These are phyloP conservation scores for Singerocomus inundabilis DNA, from an alignment of 1,284 basidiomycete genomes.

Conservation along the genomic window DNA sequence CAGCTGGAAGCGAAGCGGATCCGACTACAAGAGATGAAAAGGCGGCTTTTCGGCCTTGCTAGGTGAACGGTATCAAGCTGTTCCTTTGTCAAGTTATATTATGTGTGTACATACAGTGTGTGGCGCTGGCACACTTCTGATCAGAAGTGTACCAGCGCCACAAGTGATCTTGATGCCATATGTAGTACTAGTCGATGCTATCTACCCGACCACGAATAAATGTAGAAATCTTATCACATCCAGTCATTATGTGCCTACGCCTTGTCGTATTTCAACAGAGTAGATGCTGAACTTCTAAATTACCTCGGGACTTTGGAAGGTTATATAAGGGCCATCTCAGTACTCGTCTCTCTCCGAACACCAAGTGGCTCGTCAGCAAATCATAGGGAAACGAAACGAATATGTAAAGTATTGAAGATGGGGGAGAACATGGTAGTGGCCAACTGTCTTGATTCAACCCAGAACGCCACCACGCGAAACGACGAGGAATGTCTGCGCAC, in stretches of 20 bases:
- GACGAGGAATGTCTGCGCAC: neutral
- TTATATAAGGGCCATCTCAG: neutral
- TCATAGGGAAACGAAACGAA: neutral
- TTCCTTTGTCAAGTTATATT: neutral
- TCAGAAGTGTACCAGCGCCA: too few species aligned
- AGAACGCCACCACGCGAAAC: too few species aligned
- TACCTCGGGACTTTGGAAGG: neutral
- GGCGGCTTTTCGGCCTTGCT: conserved; percentile 27
- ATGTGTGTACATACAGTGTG: neutral
- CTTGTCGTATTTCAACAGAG: too few species aligned
- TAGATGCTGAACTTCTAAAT: neutral
- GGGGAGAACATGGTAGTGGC: neutral
- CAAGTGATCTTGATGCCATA: too few species aligned
- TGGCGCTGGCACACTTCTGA: too few species aligned
- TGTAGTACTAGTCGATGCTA: too few species aligned
- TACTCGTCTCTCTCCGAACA: neutral
- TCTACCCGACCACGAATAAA: too few species aligned
- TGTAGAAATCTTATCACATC: too few species aligned
- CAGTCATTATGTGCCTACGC: too few species aligned
- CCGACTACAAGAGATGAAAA: conserved; percentile 39
- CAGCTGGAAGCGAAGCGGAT: conserved; percentile 28
- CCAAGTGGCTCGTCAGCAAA: neutral
- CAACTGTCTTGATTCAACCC: too few species aligned
- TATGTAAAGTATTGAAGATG: neutral
- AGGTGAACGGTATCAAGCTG: conserved; percentile 8